A percentile compares a stretch with the other conserved stretches of the same genome.
Conservation (phyloP, 805 yeast genomes). For the Dipodascopsis uninucleata region DNA sequence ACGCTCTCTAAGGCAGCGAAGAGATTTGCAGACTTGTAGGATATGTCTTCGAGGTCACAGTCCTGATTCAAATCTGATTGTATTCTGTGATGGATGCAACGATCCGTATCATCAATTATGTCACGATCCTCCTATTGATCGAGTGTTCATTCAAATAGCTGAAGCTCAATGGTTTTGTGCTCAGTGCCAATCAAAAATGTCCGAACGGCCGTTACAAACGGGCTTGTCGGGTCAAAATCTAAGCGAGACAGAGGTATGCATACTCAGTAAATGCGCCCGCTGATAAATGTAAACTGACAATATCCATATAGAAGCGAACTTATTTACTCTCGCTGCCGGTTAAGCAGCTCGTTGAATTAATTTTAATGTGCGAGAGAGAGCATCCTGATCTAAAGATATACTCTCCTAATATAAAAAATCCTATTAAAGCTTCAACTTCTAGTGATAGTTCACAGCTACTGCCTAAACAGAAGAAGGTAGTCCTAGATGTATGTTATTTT, state of each 20-base stretch:
- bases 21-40: conserved; percentile 34
- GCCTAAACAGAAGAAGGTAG: too few species aligned
- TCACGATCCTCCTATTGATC: conserved; percentile 41
- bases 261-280: too few species aligned
- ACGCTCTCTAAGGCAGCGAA: conserved; percentile 9
- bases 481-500: conserved; percentile 33
- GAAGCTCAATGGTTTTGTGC: conserved; percentile 43
- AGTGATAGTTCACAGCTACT: too few species aligned
- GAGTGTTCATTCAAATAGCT: conserved; percentile 40
- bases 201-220: conserved; percentile 39
- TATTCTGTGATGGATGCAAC: conserved; percentile 42
- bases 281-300: conserved; percentile 1
- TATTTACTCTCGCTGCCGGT: conserved; percentile 39
- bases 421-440: conserved; percentile 32
- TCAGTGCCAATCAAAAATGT: conserved; percentile 37
- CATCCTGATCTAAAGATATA: conserved; percentile 40
- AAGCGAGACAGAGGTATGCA: conserved; percentile 34
- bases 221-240: conserved; percentile 38
- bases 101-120: conserved; percentile 42
- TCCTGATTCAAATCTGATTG: conserved; percentile 37
- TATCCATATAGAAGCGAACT: conserved; percentile 33
- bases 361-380: conserved; percentile 39
- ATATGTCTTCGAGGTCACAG: conserved; percentile 40
- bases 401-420: conserved; percentile 37
- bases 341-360: conserved; percentile 41